Evolutionary conservation across 2,329 filamentous ascomycete species (phyloP).

Genomic region (Colletotrichum viniferum): DNA sequence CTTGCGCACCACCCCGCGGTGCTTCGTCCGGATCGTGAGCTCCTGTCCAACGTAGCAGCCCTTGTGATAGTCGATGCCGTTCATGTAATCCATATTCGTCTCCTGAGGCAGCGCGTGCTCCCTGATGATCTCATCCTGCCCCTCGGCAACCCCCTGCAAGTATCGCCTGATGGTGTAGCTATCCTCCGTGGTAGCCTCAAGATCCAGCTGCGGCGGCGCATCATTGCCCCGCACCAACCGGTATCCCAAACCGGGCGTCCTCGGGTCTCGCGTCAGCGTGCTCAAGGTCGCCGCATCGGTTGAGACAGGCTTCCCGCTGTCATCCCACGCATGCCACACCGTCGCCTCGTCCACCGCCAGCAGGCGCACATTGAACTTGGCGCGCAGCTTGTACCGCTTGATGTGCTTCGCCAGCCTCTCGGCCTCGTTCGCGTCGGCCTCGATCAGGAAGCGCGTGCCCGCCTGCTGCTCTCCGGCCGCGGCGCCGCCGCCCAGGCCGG

Average conservation of each 20-base stretch:
- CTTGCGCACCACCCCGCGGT: conserved; percentile 92
- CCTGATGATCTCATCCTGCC: conserved; percentile 75
- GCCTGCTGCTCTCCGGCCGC: conserved; percentile 20
- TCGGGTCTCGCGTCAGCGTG: conserved; percentile 52
- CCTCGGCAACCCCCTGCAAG: conserved; percentile 82
- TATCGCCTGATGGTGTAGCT: conserved; percentile 80
- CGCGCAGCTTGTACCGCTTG: conserved; percentile 83
- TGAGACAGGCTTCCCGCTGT: conserved; percentile 28
- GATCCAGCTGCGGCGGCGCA: conserved; percentile 40
- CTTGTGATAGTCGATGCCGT: conserved; percentile 90
- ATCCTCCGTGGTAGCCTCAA: conserved; percentile 53
- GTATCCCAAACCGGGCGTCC: conserved; percentile 61
- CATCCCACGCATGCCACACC: conserved; percentile 79
- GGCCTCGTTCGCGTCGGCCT: conserved; percentile 76
- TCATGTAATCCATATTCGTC: conserved; percentile 85
- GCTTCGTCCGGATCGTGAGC: conserved; percentile 92
- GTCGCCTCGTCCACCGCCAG: conserved; percentile 67
- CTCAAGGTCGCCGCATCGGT: conserved; percentile 3
- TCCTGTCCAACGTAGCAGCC: conserved; percentile 98
- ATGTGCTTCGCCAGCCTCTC: conserved; percentile 71
- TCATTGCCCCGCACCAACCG: conserved; percentile 44
- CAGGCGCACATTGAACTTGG: conserved; percentile 74
- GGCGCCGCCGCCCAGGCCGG: conserved; percentile 28
- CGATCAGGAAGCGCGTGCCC: conserved; percentile 65
- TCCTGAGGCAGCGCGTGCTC: conserved; percentile 83